phyloP scores from a whole-genome alignment of 2,329 filamentous ascomycete species.

The Diaporthe sp. region DNA sequence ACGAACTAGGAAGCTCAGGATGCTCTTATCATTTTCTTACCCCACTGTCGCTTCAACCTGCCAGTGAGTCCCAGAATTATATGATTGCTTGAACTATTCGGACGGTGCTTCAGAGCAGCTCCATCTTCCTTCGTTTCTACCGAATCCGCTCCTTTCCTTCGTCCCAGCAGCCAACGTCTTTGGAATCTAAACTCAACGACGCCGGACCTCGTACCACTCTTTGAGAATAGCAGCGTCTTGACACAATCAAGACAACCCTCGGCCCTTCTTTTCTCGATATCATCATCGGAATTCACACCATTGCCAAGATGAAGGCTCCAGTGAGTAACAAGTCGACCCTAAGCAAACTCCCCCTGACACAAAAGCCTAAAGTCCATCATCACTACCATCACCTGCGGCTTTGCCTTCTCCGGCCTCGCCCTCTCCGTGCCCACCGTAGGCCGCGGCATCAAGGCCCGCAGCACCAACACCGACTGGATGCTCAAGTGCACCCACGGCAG shows the following conservation, averaged over 20 bases:
- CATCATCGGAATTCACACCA: background rate
- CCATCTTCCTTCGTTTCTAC: background rate
- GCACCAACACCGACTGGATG: slow-evolving; percentile 15
- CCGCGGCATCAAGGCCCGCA: background rate
- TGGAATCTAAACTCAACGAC: too few species aligned
- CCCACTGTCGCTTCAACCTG: background rate
- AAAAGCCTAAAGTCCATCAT: background rate
- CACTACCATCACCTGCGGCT: background rate
- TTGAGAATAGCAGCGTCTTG: background rate
- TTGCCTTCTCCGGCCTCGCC: slow-evolving; percentile 7
- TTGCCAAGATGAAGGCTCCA: slow-evolving; percentile 1
- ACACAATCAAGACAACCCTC: background rate
- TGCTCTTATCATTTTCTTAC: background rate
- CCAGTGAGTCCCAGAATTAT: background rate
- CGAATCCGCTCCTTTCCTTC: background rate
- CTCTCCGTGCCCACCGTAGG: slow-evolving; percentile 1
- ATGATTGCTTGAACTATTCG: background rate
- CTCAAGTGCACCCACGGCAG: slow-evolving; percentile 22
- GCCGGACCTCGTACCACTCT: background rate
- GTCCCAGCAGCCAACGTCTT: background rate
- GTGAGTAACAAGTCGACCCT: background rate
- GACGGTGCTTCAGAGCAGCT: background rate
- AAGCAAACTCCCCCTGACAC: background rate
- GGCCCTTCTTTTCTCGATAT: background rate
- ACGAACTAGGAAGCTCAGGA: background rate